These are phyloP conservation scores for Phytopythium vexans DNA, from an alignment of 352 stramenopile species.

Conservation along the genomic window DNA sequence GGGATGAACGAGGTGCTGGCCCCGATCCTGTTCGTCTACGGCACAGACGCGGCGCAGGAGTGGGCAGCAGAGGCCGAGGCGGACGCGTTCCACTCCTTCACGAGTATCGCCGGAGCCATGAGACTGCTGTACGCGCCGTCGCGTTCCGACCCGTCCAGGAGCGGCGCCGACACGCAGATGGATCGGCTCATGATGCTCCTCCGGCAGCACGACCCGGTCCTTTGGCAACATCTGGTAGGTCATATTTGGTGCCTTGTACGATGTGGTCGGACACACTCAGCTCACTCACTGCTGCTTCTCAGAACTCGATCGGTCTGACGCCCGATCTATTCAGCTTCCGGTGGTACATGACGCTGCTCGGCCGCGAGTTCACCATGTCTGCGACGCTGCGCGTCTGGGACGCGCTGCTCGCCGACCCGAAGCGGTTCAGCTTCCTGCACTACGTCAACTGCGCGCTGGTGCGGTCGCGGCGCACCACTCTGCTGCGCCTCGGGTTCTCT, in stretches of 20 bases:
- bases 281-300: not conserved
- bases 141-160: conserved; percentile 39
- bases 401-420: conserved; percentile 47
- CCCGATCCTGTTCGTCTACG: conserved; percentile 76
- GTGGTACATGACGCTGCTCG: conserved; percentile 71
- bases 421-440: conserved; percentile 68
- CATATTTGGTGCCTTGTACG: not conserved
- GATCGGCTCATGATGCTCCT: conserved; percentile 38
- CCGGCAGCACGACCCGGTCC: conserved; percentile 50
- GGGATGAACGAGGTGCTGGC: conserved; percentile 95
- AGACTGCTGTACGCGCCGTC: conserved; percentile 44
- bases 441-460: conserved; percentile 61
- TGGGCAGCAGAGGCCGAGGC: conserved; percentile 40
- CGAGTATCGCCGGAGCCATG: conserved; percentile 41
- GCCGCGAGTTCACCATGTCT: conserved; percentile 56
- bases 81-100: conserved; percentile 54
- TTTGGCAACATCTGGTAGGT: conserved; percentile 69
- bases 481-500: conserved; percentile 42
- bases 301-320: conserved; percentile 65
- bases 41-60: conserved; percentile 37
- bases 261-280: not conserved
- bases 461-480: conserved; percentile 33
- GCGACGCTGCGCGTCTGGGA: conserved; percentile 63
- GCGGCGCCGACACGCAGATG: conserved; percentile 60
- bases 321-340: conserved; percentile 66